Base-by-base conservation (phyloP, 208 protist genomes). In the Crithidia fasciculata region DNA sequence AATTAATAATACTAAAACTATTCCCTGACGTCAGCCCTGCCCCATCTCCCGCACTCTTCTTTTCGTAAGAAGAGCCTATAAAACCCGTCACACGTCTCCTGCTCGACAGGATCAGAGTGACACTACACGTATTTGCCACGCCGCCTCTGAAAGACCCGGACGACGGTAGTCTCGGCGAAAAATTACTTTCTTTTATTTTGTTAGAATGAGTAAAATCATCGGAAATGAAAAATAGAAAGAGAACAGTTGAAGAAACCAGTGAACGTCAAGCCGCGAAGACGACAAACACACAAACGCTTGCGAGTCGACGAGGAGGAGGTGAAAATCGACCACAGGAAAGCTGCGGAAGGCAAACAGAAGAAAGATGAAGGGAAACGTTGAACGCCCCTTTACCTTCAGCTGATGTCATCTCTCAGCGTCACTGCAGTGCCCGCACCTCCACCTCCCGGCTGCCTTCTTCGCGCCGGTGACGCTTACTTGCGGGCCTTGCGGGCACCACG, bases 401-500 rank as follows among this genome's bases (percentile, higher is more conserved):
- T 13, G 12, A 15, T 49, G 45, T 49, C 12, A 13, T 49, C 45
- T 28, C 45, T 49, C 45, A 15, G 45, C 12, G 45, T 49, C 7
- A 49, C 12, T 13, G 45, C 9, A 19, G 39, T 47, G 8, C 28
- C 28, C 28, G 28, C 28, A 28, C 28, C 28, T 36, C n/a, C 39
- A 15, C 57, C 13, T 62, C 39, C 16, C 57, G 5, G 4, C 57
- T 47, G 18, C 40, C 36, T 65, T 58, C 54, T 16, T 44, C 47
- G 8, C 65, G 8, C 28, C 10, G 4, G 13, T 7, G 44, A 10
- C 28, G 4, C 41, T 65, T 87, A 92, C 79, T 90, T 89, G 72
- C 83, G 82, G 54, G 63, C 77, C 84, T 93, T 92, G 71, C 83
- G 86, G 53, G 47, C 69, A 54, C 70, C 73, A 41, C 76, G 79